These are phyloP conservation scores for Myriosclerotinia scirpicola DNA, from an alignment of 2,329 filamentous ascomycete species.

Conservation along the genomic window DNA sequence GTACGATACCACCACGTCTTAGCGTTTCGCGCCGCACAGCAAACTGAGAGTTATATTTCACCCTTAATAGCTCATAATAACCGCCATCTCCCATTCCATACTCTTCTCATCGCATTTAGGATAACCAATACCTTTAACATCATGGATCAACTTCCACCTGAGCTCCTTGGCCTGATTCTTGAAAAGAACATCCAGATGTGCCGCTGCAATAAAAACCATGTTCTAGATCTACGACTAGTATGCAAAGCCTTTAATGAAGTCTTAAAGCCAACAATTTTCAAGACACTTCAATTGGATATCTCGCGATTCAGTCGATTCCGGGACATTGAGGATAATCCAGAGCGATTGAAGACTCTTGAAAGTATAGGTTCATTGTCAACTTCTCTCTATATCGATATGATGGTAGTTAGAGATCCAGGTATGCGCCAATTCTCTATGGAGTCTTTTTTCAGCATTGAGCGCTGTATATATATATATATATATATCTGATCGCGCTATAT, in stretches of 20 bases:
- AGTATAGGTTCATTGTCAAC: conserved; percentile 51
- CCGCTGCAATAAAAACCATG: conserved; percentile 47
- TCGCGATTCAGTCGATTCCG: conserved; percentile 44
- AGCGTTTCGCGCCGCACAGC: not conserved
- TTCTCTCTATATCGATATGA: conserved; percentile 53
- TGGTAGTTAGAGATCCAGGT: conserved; percentile 54
- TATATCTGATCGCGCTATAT: not conserved
- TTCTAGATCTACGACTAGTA: conserved; percentile 50
- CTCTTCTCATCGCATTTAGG: not conserved
- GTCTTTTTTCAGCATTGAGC: not conserved
- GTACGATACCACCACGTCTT: not conserved
- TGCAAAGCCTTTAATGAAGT: conserved; percentile 51
- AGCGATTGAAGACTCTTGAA: conserved; percentile 45
- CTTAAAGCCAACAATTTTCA: conserved; percentile 49
- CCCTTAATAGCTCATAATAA: not conserved
- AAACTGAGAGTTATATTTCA: not conserved
- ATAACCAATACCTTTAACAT: not conserved
- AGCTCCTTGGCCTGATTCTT: conserved; percentile 51
- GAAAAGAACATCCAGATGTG: conserved; percentile 44
- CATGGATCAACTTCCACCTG: conserved; percentile 50
- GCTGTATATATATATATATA: not conserved
- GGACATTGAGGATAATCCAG: conserved; percentile 1
- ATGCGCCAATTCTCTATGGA: conserved; percentile 15
- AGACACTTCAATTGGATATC: conserved; percentile 52
- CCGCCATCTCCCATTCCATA: not conserved